Conservation (phyloP, 1,284 basidiomycete species). For the Vanrija pseudolonga region DNA sequence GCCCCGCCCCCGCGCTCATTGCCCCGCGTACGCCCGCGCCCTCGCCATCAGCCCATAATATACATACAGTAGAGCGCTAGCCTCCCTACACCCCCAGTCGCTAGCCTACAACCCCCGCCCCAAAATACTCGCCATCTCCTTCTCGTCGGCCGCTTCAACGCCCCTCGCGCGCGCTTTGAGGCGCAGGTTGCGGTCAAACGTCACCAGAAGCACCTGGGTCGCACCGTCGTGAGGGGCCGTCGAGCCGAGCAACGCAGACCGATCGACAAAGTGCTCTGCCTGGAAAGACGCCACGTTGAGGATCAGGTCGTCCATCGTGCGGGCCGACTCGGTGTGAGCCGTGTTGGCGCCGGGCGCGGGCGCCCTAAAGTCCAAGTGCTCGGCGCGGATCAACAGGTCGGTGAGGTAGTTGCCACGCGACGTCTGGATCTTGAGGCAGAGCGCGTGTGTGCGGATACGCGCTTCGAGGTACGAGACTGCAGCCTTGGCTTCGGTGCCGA, state of each 20-base stretch:
- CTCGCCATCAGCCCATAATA: too few species aligned
- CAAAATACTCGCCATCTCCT: conserved; percentile 43
- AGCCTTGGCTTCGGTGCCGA: conserved; percentile 63
- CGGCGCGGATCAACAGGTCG: conserved; percentile 75
- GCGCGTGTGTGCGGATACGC: conserved; percentile 69
- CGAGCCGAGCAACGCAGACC: conserved; percentile 64
- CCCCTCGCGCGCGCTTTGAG: conserved; percentile 46
- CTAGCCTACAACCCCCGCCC: conserved; percentile 2
- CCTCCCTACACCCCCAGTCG: too few species aligned
- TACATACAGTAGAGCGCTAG: too few species aligned
- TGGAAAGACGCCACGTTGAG: conserved; percentile 89
- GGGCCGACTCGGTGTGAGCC: conserved; percentile 50
- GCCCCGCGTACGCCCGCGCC: too few species aligned
- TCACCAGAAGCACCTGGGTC: conserved; percentile 81
- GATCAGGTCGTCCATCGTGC: conserved; percentile 92
- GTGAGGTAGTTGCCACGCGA: conserved; percentile 89
- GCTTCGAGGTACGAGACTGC: conserved; percentile 72
- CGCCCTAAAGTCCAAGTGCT: conserved; percentile 68
- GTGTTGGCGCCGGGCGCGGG: conserved; percentile 31
- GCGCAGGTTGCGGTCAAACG: conserved; percentile 75
- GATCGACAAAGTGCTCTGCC: conserved; percentile 83
- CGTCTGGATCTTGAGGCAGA: conserved; percentile 88
- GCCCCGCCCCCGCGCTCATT: too few species aligned
- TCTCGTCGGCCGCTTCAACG: conserved; percentile 47
- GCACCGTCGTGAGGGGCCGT: conserved; percentile 17